These are phyloP conservation scores for Physcomitrium patens DNA, from an alignment of 225 moss, liverwort and hornwort genomes.

Conservation along the genomic window DNA sequence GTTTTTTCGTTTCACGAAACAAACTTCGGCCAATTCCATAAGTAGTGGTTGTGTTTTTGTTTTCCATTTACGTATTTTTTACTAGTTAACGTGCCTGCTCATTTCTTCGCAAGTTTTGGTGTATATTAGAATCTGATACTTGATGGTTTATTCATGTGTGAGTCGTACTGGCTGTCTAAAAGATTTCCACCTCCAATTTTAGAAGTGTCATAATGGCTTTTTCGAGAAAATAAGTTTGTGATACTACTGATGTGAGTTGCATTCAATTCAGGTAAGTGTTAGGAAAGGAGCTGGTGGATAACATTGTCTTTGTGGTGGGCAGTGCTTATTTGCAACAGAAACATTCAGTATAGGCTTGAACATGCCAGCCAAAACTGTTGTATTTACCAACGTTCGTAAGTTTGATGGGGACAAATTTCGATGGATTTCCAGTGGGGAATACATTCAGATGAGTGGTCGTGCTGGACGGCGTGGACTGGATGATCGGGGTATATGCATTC, in stretches of 20 bases:
- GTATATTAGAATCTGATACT: not conserved
- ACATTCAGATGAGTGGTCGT: conserved; percentile 99
- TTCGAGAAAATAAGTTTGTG: conserved; percentile 19
- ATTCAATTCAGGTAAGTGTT: not conserved
- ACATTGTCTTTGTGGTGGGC: conserved; percentile 31
- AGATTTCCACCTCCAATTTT: not conserved
- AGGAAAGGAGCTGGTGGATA: conserved; percentile 22
- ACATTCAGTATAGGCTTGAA: conserved; percentile 99
- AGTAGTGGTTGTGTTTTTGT: conserved; percentile 2
- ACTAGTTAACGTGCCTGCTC: not conserved
- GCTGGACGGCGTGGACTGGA: conserved; percentile 98
- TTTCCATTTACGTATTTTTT: not conserved
- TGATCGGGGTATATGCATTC: conserved; percentile 95
- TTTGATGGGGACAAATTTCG: conserved; percentile 98
- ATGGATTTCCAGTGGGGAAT: conserved; percentile 97
- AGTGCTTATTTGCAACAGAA: conserved; percentile 99
- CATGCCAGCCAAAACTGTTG: conserved; percentile 99
- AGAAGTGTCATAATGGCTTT: not conserved
- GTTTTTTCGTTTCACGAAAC: not conserved
- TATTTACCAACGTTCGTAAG: conserved; percentile 96
- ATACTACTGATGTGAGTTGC: not conserved
- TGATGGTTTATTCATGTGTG: not conserved
- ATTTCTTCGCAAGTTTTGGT: no score
- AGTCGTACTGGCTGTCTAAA: conserved; percentile 1
- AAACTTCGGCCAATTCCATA: not conserved